Conservation (phyloP, 768 basidiomycete species). For the Suillus sp. region DNA sequence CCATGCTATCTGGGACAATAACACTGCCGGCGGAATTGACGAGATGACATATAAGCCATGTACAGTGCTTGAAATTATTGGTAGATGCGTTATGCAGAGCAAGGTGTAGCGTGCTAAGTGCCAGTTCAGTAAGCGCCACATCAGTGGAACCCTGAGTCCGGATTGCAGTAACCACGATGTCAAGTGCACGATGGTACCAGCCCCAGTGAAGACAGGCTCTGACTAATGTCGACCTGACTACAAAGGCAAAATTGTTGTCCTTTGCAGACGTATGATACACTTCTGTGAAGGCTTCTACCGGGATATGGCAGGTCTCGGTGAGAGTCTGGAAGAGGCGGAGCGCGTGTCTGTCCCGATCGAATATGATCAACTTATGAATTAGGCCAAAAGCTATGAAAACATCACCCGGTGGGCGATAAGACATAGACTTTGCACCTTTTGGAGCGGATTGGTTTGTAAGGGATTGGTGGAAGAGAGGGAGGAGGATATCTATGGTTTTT, state of each 20-base stretch:
- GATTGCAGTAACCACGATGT: constrained; percentile 38
- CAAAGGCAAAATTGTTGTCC: constrained; percentile 43
- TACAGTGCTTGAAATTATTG: constrained; percentile 41
- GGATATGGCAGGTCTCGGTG: constrained; percentile 45
- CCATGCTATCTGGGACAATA: constrained; percentile 43
- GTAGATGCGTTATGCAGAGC: constrained; percentile 40
- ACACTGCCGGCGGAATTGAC: constrained; percentile 32
- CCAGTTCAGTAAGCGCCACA: constrained; percentile 35
- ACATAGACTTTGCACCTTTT: constrained; percentile 30
- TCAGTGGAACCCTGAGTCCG: constrained; percentile 25
- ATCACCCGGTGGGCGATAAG: constrained; percentile 41
- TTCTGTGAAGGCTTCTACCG: constrained; percentile 46
- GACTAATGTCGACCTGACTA: constrained; percentile 51
- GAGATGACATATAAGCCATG: constrained; percentile 43
- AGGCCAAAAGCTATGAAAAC: constrained; percentile 45
- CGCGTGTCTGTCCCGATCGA: constrained; percentile 38
- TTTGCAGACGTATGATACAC: constrained; percentile 36
- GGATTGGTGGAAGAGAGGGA: constrained; percentile 34
- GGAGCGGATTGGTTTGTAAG: constrained; percentile 30
- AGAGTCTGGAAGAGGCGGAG: constrained; percentile 53
- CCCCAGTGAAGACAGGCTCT: constrained; percentile 57
- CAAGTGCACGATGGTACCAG: constrained; percentile 47
- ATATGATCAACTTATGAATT: constrained; percentile 42
- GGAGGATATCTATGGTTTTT: constrained; percentile 29
- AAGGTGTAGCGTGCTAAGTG: constrained; percentile 46